phyloP scores from a whole-genome alignment of 441 rosid genomes.

The Arabidopsis lyrata region DNA sequence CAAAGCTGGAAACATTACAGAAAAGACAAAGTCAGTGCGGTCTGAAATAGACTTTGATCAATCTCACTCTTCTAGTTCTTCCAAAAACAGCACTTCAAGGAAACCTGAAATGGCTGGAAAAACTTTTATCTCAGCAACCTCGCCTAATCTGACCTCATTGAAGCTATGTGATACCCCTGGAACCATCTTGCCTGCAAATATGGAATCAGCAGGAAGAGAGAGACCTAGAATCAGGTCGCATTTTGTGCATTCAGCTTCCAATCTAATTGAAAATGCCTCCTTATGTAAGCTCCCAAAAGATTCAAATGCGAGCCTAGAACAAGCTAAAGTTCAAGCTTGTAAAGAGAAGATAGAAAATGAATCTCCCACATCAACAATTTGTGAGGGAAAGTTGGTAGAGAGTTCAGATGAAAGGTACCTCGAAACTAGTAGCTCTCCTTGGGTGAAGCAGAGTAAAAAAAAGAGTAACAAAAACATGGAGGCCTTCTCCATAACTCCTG shows the following conservation, averaged over 20 bases:
- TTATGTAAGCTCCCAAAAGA: not conserved
- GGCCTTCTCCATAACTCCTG: constrained; percentile 51
- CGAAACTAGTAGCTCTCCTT: constrained; percentile 9
- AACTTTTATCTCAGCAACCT: constrained; percentile 43
- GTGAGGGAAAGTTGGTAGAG: constrained; percentile 49
- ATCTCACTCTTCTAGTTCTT: constrained; percentile 49
- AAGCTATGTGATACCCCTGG: constrained; percentile 77
- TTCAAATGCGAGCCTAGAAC: constrained; percentile 55
- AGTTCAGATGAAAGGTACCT: constrained; percentile 43
- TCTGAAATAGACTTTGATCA: constrained; percentile 61
- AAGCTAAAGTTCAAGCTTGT: constrained; percentile 43
- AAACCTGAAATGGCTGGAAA: constrained; percentile 44
- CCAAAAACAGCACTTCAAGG: constrained; percentile 41
- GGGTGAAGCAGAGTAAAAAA: constrained; percentile 25
- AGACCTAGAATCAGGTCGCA: constrained; percentile 65
- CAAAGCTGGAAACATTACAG: constrained; percentile 43
- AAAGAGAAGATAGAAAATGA: constrained; percentile 43
- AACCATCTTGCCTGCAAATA: constrained; percentile 63
- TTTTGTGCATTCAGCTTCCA: constrained; percentile 57
- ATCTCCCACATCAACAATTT: constrained; percentile 27
- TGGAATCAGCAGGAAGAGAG: constrained; percentile 48
- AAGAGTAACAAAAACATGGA: constrained; percentile 7
- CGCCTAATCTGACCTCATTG: constrained; percentile 64
- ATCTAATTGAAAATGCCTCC: constrained; percentile 44
- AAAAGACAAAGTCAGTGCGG: constrained; percentile 64